Evolutionary conservation across 768 basidiomycete genomes (phyloP).

Genomic region (Podaxis sp.): DNA sequence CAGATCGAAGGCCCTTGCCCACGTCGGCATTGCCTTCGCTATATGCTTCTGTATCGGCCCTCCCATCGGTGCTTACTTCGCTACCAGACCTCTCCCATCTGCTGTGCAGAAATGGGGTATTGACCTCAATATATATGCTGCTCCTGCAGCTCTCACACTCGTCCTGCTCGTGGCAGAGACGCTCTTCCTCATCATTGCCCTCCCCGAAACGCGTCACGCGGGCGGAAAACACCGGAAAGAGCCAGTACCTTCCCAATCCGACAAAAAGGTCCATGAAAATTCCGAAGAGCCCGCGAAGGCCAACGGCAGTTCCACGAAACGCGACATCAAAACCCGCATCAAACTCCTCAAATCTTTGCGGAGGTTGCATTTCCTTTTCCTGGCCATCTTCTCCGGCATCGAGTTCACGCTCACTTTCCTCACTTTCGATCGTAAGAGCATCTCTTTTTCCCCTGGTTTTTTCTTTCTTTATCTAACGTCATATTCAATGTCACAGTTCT

Average conservation of each 20-base stretch:
- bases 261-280: conserved; percentile 9
- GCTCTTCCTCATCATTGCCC: conserved; percentile 63
- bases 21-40: conserved; percentile 95
- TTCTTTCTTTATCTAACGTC: background rate
- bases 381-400: conserved; percentile 89
- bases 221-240: conserved; percentile 23
- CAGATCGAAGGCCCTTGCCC: conserved; percentile 82
- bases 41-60: conserved; percentile 94
- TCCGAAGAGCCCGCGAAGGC: conserved; percentile 1
- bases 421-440: conserved; percentile 76
- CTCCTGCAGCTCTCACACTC: conserved; percentile 84
- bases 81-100: conserved; percentile 74
- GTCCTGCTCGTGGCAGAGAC: conserved; percentile 80
- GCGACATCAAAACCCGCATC: conserved; percentile 51
- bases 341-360: conserved; percentile 58
- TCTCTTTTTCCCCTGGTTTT: background rate
- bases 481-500: conserved; percentile 50
- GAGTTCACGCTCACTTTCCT: conserved; percentile 97
- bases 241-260: conserved; percentile 13
- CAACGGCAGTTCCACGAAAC: conserved; percentile 28
- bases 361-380: conserved; percentile 78
- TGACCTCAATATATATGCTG: conserved; percentile 86
- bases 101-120: conserved; percentile 53
- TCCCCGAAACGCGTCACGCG: conserved; percentile 85
- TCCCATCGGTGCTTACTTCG: conserved; percentile 94